A percentile compares a stretch with the other conserved stretches of the same genome.
Evolutionary conservation across 768 basidiomycete species (phyloP).

Genomic region (Naganishia kalamii): DNA sequence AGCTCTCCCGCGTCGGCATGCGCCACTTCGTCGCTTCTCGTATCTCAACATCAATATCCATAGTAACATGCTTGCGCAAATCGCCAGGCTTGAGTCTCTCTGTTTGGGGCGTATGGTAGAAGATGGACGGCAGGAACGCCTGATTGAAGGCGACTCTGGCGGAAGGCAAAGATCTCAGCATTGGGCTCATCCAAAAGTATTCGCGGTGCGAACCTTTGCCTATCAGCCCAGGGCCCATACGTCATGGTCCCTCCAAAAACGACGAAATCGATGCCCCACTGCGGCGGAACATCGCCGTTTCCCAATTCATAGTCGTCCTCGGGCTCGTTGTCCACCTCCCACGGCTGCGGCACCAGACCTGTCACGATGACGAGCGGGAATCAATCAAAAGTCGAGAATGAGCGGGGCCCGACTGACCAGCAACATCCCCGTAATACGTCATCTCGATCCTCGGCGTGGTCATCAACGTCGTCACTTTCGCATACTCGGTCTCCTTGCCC

Average conservation of each 20-base stretch:
- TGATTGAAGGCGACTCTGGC: slow-evolving; percentile 67
- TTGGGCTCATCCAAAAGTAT: neutral
- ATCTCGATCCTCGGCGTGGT: slow-evolving; percentile 71
- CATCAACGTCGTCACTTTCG: slow-evolving; percentile 73
- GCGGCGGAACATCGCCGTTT: slow-evolving; percentile 78
- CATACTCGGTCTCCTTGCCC: slow-evolving; percentile 60
- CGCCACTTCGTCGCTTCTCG: slow-evolving; percentile 68
- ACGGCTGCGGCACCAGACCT: slow-evolving; percentile 15
- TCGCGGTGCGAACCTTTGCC: slow-evolving; percentile 61
- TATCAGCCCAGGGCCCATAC: slow-evolving; percentile 96
- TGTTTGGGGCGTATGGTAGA: slow-evolving; percentile 58
- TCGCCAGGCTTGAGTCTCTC: slow-evolving; percentile 62
- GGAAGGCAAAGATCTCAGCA: neutral
- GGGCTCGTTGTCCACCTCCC: neutral
- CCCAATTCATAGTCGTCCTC: slow-evolving; percentile 57
- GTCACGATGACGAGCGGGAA: neutral
- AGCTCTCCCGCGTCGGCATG: slow-evolving; percentile 84
- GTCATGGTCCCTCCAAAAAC: slow-evolving; percentile 67
- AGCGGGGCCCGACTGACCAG: slow-evolving; percentile 53
- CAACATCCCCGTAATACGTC: slow-evolving; percentile 78
- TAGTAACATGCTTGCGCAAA: slow-evolving; percentile 68
- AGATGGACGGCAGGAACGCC: slow-evolving; percentile 75
- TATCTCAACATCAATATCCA: slow-evolving; percentile 76
- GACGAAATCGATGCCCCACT: slow-evolving; percentile 86
- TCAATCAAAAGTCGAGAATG: neutral